A percentile compares a stretch with the other conserved stretches of the same genome.
Evolutionary conservation across 164 flowering plant species (phyloP).

Genomic region (Dillenia turbinata): DNA sequence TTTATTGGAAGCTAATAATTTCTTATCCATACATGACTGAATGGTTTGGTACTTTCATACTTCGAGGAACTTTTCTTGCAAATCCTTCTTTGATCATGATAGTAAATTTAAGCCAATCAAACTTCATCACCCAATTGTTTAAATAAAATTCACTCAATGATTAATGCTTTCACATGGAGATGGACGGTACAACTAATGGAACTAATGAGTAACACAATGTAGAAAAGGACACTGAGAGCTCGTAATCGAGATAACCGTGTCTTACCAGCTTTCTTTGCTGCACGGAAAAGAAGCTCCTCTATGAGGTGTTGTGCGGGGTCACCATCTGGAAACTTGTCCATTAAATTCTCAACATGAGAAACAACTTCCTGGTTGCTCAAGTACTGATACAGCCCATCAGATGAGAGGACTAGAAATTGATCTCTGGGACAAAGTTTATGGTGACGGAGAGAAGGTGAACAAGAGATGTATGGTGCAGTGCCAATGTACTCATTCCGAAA

Average conservation of each 20-base stretch:
- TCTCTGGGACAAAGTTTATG: slow-evolving; percentile 75
- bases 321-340: slow-evolving; percentile 96
- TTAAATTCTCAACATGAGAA: slow-evolving; percentile 70
- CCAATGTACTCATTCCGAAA: slow-evolving; percentile 96
- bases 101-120: no score
- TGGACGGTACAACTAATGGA: no score
- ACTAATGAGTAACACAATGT: no score
- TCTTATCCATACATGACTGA: no score
- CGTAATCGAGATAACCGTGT: neutral
- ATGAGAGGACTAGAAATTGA: slow-evolving; percentile 91
- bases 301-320: slow-evolving; percentile 98
- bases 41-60: no score
- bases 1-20: no score
- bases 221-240: no score
- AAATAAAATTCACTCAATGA: no score
- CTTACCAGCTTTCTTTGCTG: slow-evolving; percentile 98
- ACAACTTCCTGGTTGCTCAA: slow-evolving; percentile 94
- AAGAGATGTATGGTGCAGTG: slow-evolving; percentile 82
- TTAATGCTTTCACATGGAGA: no score
- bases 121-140: no score
- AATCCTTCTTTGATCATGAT: no score
- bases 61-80: no score
- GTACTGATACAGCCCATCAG: slow-evolving; percentile 96
- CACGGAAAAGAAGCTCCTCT: slow-evolving; percentile 92
- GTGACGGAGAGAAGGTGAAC: slow-evolving; percentile 86